A percentile compares a stretch with the other conserved stretches of the same genome.
These are phyloP conservation scores for Cornus controversa DNA, from an alignment of 148 eudicot genomes.

Conservation along the genomic window DNA sequence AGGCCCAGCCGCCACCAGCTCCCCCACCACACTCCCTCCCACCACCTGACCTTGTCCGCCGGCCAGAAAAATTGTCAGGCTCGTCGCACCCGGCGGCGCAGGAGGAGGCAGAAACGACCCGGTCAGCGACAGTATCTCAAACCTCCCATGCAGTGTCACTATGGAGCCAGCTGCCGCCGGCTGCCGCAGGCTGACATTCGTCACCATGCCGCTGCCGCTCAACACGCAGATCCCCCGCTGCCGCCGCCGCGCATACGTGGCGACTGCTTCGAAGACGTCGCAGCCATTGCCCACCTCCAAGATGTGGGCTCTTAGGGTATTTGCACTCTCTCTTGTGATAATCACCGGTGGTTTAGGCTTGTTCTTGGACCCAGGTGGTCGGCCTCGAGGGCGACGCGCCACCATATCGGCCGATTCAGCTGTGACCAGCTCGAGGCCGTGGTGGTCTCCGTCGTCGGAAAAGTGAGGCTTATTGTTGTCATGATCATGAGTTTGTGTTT, in stretches of 20 bases:
- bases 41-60: conserved; percentile 83
- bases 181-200: conserved; percentile 64
- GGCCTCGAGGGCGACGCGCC: conserved; percentile 59
- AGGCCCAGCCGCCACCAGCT: conserved; percentile 59
- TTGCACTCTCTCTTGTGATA: conserved; percentile 70
- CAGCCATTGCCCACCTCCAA: conserved; percentile 55
- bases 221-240: conserved; percentile 75
- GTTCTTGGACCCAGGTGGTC: conserved; percentile 33
- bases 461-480: not conserved
- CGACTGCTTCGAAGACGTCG: conserved; percentile 57
- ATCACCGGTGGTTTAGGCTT: conserved; percentile 63
- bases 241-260: conserved; percentile 54
- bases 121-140: conserved; percentile 61
- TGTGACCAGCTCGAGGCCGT: conserved; percentile 30
- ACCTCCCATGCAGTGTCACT: conserved; percentile 61
- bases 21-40: conserved; percentile 74
- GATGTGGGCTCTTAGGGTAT: conserved; percentile 69
- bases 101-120: conserved; percentile 75
- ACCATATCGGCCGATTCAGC: conserved; percentile 33
- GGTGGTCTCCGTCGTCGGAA: conserved; percentile 14
- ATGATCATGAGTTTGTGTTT: conserved; percentile 25
- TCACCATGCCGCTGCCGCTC: conserved; percentile 63
- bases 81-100: conserved; percentile 73
- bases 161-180: conserved; percentile 48
- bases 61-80: conserved; percentile 54